These are phyloP conservation scores for Podospora pseudocomata DNA, from an alignment of 495 filamentous ascomycete genomes.

Conservation along the genomic window DNA sequence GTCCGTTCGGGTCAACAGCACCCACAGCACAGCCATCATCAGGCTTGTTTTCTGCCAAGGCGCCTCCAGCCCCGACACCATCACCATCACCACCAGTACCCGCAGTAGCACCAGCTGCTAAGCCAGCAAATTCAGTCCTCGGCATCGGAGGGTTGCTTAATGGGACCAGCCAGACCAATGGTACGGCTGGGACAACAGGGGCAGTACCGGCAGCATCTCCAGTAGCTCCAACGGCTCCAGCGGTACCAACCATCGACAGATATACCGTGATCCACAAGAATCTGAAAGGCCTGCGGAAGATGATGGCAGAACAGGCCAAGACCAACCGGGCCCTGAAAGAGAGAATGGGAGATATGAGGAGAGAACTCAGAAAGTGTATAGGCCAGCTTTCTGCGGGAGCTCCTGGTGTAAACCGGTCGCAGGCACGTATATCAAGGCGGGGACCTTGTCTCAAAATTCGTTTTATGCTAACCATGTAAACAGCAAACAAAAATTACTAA, in stretches of 20 bases:
- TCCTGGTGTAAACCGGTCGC: constrained; percentile 57
- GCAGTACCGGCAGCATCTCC: background rate
- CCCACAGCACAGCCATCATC: background rate
- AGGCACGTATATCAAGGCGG: constrained; percentile 39
- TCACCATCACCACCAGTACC: constrained; percentile 1
- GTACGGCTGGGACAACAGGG: background rate
- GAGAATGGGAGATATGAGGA: constrained; percentile 69
- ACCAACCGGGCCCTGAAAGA: constrained; percentile 50
- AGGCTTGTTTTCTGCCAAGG: background rate
- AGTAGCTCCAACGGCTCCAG: background rate
- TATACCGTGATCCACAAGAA: constrained; percentile 68
- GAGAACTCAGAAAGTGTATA: constrained; percentile 64
- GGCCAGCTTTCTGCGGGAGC: constrained; percentile 65
- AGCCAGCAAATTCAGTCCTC: constrained; percentile 4
- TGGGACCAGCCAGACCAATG: constrained; percentile 14
- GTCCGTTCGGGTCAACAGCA: background rate
- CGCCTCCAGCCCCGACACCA: background rate
- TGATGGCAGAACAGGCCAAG: constrained; percentile 50
- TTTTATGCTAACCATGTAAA: constrained; percentile 7
- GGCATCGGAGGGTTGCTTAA: constrained; percentile 9
- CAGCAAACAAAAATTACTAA: constrained; percentile 41
- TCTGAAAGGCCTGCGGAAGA: constrained; percentile 67
- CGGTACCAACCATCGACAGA: constrained; percentile 32
- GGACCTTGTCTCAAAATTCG: background rate
- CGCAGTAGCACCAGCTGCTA: background rate